Base-by-base conservation (phyloP, 345 rosid genomes). In the Hevea brasiliensis region DNA sequence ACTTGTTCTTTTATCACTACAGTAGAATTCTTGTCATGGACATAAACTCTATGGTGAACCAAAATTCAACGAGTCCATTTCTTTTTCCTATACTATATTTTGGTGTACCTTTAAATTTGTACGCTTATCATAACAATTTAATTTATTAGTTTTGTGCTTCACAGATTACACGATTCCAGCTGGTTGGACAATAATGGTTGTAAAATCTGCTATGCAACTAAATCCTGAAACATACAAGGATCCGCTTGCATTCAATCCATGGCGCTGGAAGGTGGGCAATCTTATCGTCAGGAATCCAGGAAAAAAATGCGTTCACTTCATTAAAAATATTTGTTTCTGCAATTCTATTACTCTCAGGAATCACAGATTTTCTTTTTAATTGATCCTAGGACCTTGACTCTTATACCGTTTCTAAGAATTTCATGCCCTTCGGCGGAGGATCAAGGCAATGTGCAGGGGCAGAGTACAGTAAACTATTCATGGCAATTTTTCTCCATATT, bases 341-440 rank as follows among this genome's bases (percentile, higher is more conserved):
- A 13, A 55, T 20, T 27, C 37, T 37, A 32, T 21, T 8, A 10
- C 12, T n/a, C n/a, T n/a, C n/a, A n/a, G n/a, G n/a, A n/a, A n/a
- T 23, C 59, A 2, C 29, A 0, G 1, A 10, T 58, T 17, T 1
- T n/a, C 20, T 20, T 21, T 70, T 12, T 35, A 77, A 70, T 65
- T 63, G 73, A 29, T 75, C 29, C 67, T 35, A 9, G 84, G 85
- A 17, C 1, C 61, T 68, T 29, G 62, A 54, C 2, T 44, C 51
- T 6, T n/a, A 14, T 27, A 48, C 55, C 6, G 40, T 67, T 8
- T 79, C 85, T 6, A 86, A 84, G 59, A 81, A 77, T 6, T 86
- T 81, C 71, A 83, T 83, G 83, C 84, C 81, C 0, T 87, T 84
- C 47, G 89, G 89, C 15, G 82, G 85, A 15, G 91, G 89, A 6